A percentile compares a stretch with the other conserved stretches of the same genome.
Conservation (phyloP, 2,329 filamentous ascomycete genomes). For the Microcera coccophila region DNA sequence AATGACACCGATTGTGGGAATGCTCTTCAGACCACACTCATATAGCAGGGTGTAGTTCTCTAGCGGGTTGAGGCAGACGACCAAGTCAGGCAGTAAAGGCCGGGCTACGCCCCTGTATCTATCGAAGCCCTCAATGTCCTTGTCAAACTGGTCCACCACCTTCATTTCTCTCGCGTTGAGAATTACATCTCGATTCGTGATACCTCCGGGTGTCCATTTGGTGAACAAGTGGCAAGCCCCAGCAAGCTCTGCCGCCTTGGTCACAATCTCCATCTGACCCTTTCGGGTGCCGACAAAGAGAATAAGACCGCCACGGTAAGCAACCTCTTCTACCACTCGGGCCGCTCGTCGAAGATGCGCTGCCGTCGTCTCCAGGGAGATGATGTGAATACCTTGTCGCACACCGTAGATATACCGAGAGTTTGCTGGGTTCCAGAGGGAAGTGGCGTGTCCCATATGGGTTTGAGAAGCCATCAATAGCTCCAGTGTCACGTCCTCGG, state of each 20-base stretch:
- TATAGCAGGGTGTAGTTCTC: constrained; percentile 90
- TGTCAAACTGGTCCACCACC: constrained; percentile 74
- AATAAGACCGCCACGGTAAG: constrained; percentile 76
- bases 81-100: constrained; percentile 79
- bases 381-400: constrained; percentile 85
- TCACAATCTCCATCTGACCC: constrained; percentile 76
- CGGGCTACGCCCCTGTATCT: constrained; percentile 59
- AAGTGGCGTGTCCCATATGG: constrained; percentile 86
- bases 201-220: constrained; percentile 84
- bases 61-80: constrained; percentile 85
- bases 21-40: constrained; percentile 82
- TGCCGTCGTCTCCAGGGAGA: constrained; percentile 83
- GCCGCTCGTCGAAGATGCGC: constrained; percentile 87
- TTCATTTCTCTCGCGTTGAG: constrained; percentile 65
- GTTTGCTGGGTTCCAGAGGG: constrained; percentile 92
- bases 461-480: constrained; percentile 82
- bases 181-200: constrained; percentile 91
- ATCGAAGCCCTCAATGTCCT: constrained; percentile 57
- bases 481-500: constrained; percentile 82
- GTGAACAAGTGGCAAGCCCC: constrained; percentile 84
- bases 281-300: constrained; percentile 85
- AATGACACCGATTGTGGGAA: constrained; percentile 91
- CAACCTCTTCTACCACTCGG: constrained; percentile 85
- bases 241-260: constrained; percentile 73
- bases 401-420: constrained; percentile 91